phyloP scores from a whole-genome alignment of 148 eudicot species.

The Polygonum maritimum region DNA sequence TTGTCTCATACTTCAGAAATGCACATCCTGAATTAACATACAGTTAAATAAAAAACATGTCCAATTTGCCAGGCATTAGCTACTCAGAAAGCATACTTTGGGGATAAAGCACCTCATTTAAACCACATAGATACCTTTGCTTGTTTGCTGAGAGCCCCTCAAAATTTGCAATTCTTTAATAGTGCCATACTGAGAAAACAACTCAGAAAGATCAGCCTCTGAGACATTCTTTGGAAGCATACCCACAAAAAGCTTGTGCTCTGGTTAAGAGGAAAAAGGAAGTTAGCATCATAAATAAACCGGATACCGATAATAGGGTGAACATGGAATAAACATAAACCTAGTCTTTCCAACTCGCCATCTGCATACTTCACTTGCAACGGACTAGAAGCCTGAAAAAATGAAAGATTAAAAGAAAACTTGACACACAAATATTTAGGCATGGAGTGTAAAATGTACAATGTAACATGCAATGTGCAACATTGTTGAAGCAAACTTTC shows the following conservation, averaged over 20 bases:
- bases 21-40: slow-evolving; percentile 62
- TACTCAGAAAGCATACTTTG: neutral
- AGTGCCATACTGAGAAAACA: slow-evolving; percentile 84
- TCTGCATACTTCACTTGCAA: slow-evolving; percentile 99
- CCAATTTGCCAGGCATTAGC: neutral
- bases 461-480: neutral
- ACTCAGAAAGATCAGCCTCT: slow-evolving; percentile 72
- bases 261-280: slow-evolving; percentile 27
- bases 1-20: slow-evolving; percentile 88
- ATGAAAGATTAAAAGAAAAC: neutral
- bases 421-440: neutral
- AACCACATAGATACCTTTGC: slow-evolving; percentile 54
- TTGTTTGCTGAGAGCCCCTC: slow-evolving; percentile 94
- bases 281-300: slow-evolving; percentile 4
- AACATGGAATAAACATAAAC: slow-evolving; percentile 26
- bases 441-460: neutral
- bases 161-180: slow-evolving; percentile 85
- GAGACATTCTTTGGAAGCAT: slow-evolving; percentile 98
- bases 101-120: neutral
- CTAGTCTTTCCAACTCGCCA: slow-evolving; percentile 98
- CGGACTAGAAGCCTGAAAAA: slow-evolving; percentile 86
- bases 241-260: slow-evolving; percentile 94
- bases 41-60: slow-evolving; percentile 1
- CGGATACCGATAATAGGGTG: slow-evolving; percentile 2
- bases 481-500: neutral